These are phyloP conservation scores for Sarcodon sp. DNA, from an alignment of 768 basidiomycete species.

Conservation along the genomic window DNA sequence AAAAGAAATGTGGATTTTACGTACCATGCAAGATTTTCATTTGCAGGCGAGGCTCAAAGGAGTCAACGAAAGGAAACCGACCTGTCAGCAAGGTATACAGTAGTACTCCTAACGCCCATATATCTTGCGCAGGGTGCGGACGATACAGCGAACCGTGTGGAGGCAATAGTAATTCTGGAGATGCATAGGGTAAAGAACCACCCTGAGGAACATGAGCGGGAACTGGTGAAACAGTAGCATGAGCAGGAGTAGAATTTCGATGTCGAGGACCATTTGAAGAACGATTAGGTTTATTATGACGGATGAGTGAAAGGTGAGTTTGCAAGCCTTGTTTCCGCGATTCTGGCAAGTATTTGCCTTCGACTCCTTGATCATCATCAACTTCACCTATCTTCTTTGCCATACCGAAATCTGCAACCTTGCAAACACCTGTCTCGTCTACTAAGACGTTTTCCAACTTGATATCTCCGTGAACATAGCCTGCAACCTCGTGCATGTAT, in stretches of 20 bases:
- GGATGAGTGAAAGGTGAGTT: slow-evolving; percentile 22
- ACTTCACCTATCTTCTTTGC: slow-evolving; percentile 45
- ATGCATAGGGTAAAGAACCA: slow-evolving; percentile 84
- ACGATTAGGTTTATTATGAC: slow-evolving; percentile 9
- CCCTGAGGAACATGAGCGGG: slow-evolving; percentile 40
- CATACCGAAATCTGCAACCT: slow-evolving; percentile 80
- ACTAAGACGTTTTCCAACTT: slow-evolving; percentile 96
- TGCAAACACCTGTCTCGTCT: slow-evolving; percentile 80
- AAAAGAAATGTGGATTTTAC: slow-evolving; percentile 16
- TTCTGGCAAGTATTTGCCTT: slow-evolving; percentile 7
- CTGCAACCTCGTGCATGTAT: slow-evolving; percentile 69
- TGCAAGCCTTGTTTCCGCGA: slow-evolving; percentile 11
- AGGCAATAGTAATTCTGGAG: slow-evolving; percentile 76
- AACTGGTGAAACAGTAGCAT: slow-evolving; percentile 15
- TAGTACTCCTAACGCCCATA: slow-evolving; percentile 92
- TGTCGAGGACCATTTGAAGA: slow-evolving; percentile 30
- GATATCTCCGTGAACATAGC: slow-evolving; percentile 84
- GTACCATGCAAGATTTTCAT: slow-evolving; percentile 84
- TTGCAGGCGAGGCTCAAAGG: slow-evolving; percentile 83
- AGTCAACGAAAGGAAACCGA: slow-evolving; percentile 75
- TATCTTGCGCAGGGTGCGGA: slow-evolving; percentile 71
- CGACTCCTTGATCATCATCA: slow-evolving; percentile 23
- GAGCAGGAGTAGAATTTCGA: slow-evolving; percentile 30
- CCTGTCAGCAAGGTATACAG: slow-evolving; percentile 80
- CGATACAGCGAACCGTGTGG: slow-evolving; percentile 24